Conservation (phyloP, 2,329 filamentous ascomycete genomes). For the Alternaria dauci region DNA sequence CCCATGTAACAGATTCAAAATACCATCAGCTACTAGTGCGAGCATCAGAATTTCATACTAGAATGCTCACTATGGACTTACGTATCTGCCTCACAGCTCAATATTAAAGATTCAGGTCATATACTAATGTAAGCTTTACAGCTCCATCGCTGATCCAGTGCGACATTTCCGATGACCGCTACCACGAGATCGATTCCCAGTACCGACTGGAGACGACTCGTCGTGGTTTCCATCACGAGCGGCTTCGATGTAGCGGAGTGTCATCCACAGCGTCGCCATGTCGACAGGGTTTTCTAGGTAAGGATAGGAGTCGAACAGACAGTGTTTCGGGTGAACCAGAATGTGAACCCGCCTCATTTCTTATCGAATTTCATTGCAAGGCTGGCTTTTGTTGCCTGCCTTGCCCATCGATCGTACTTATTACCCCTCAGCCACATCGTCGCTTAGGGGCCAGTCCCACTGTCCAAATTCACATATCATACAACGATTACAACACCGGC, state of each 20-base stretch:
- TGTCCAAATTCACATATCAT: background rate
- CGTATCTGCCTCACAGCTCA: background rate
- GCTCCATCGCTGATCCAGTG: background rate
- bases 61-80: background rate
- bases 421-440: background rate
- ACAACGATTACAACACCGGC: background rate
- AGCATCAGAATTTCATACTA: background rate
- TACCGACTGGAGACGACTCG: background rate
- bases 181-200: background rate
- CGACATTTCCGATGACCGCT: background rate
- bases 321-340: background rate
- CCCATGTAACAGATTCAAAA: background rate
- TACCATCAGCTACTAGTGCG: background rate
- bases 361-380: background rate
- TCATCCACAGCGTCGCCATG: background rate
- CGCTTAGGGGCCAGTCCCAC: background rate
- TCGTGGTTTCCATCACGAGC: background rate
- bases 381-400: background rate
- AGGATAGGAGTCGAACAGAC: background rate
- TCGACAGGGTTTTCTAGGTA: background rate
- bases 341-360: background rate
- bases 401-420: background rate
- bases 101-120: background rate
- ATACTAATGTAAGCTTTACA: background rate
- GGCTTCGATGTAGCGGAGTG: background rate